These are phyloP conservation scores for Cryptococcus deneoformans DNA, from an alignment of 1,284 basidiomycete genomes.

Conservation along the genomic window DNA sequence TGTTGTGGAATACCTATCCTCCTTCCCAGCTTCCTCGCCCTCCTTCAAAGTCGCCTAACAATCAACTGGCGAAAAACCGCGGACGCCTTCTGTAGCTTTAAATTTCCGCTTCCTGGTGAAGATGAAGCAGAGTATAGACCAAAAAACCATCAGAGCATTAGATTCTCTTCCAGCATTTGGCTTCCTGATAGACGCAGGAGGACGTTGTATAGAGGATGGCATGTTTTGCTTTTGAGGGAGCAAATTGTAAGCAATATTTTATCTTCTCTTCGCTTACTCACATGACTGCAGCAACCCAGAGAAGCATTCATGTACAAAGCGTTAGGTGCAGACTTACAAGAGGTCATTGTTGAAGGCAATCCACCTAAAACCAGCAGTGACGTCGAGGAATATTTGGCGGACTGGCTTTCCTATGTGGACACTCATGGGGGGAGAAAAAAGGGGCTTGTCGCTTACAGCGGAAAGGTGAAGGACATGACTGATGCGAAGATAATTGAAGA, in stretches of 20 bases:
- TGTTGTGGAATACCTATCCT: slow-evolving; percentile 36
- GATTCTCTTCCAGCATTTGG: slow-evolving; percentile 16
- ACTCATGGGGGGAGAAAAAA: slow-evolving; percentile 6
- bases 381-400: slow-evolving; percentile 18
- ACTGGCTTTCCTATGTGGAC: slow-evolving; percentile 18
- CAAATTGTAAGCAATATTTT: slow-evolving; percentile 11
- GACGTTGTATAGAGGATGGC: slow-evolving; percentile 31
- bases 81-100: slow-evolving; percentile 38
- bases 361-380: slow-evolving; percentile 14
- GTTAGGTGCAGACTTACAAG: slow-evolving; percentile 35
- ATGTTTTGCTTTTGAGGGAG: slow-evolving; percentile 26
- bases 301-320: slow-evolving; percentile 33
- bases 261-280: neutral
- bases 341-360: slow-evolving; percentile 29
- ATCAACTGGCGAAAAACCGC: slow-evolving; percentile 39
- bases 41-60: slow-evolving; percentile 16
- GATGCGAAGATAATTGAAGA: slow-evolving; percentile 6
- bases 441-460: slow-evolving; percentile 22
- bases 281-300: neutral
- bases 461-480: slow-evolving; percentile 18
- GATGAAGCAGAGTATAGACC: slow-evolving; percentile 21
- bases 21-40: slow-evolving; percentile 25
- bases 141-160: slow-evolving; percentile 3
- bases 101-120: slow-evolving; percentile 21
- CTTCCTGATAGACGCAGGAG: slow-evolving; percentile 20